A percentile compares a stretch with the other conserved stretches of the same genome.
Evolutionary conservation across 2,329 filamentous ascomycete genomes (phyloP).

Genomic region (Hortaea sp.): DNA sequence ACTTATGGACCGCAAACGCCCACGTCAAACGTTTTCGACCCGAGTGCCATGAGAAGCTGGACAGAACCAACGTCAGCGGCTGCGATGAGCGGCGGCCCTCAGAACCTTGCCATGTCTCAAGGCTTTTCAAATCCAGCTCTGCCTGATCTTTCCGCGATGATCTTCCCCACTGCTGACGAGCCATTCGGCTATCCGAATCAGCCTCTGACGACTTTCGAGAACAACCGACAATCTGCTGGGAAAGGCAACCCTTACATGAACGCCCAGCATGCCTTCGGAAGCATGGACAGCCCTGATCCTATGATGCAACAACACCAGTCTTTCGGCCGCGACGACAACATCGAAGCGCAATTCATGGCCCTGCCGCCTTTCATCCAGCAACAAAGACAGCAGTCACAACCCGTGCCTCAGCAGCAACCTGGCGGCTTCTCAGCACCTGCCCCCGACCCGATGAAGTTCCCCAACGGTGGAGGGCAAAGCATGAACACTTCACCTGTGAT

Average conservation of each 20-base stretch:
- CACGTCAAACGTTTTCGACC: slow-evolving; percentile 12
- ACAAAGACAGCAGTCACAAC: slow-evolving; percentile 14
- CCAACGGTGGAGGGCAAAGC: slow-evolving; percentile 4
- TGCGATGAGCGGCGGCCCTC: slow-evolving; percentile 9
- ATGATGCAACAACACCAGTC: slow-evolving; percentile 8
- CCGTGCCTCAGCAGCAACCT: slow-evolving; percentile 11
- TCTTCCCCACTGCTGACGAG: slow-evolving; percentile 63
- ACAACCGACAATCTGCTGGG: slow-evolving; percentile 28
- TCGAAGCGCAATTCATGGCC: slow-evolving; percentile 64
- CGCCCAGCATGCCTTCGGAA: slow-evolving; percentile 7
- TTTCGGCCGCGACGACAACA: slow-evolving; percentile 40
- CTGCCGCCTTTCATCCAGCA: slow-evolving; percentile 63
- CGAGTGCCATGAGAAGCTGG: slow-evolving; percentile 8
- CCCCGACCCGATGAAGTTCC: not conserved
- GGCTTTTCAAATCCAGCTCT: slow-evolving; percentile 37
- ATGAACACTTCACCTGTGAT: slow-evolving; percentile 8
- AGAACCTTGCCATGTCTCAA: slow-evolving; percentile 14
- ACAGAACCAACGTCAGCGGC: not conserved
- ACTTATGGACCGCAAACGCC: slow-evolving; percentile 18
- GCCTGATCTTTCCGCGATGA: slow-evolving; percentile 64
- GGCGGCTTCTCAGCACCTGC: slow-evolving; percentile 2
- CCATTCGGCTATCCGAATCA: slow-evolving; percentile 73
- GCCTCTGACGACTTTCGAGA: slow-evolving; percentile 51
- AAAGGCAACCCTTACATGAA: slow-evolving; percentile 12
- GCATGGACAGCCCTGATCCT: slow-evolving; percentile 6